Conservation (phyloP, 176 grass and related monocot genomes). For the Carex myosuroides region DNA sequence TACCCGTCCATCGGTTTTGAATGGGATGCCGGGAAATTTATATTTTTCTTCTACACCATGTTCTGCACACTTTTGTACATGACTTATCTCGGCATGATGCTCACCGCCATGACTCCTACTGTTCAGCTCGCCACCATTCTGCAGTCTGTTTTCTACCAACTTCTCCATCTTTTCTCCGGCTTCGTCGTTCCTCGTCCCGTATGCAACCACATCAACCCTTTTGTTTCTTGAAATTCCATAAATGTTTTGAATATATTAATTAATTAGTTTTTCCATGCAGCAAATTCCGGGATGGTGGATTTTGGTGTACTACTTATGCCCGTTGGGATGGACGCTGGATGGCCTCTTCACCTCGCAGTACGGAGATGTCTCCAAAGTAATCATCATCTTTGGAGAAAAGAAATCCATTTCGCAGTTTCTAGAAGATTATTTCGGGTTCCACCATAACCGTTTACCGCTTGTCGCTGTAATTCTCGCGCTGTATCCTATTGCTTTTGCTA, state of each 20-base stretch:
- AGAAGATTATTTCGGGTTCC: slow-evolving; percentile 59
- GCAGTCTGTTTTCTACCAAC: slow-evolving; percentile 46
- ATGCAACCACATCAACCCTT: slow-evolving; percentile 20
- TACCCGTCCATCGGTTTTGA: slow-evolving; percentile 63
- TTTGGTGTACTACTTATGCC: slow-evolving; percentile 61
- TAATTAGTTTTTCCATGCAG: slow-evolving; percentile 34
- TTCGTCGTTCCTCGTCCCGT: slow-evolving; percentile 55
- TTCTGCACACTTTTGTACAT: slow-evolving; percentile 55
- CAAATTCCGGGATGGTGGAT: slow-evolving; percentile 88
- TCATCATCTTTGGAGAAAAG: slow-evolving; percentile 38
- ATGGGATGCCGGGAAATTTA: slow-evolving; percentile 51
- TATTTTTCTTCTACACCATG: slow-evolving; percentile 62
- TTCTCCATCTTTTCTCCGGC: slow-evolving; percentile 53
- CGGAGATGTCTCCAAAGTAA: slow-evolving; percentile 30
- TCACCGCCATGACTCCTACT: slow-evolving; percentile 48
- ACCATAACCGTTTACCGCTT: slow-evolving; percentile 33
- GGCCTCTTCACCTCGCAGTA: slow-evolving; percentile 67
- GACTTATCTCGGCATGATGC: slow-evolving; percentile 68
- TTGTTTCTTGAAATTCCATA: neutral
- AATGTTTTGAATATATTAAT: neutral
- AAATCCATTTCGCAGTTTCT: slow-evolving; percentile 43
- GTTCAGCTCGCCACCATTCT: slow-evolving; percentile 52
- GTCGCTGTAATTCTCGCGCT: slow-evolving; percentile 30
- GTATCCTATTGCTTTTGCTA: slow-evolving; percentile 47
- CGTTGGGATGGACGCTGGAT: slow-evolving; percentile 49